Conservation (phyloP, 371 early-diverging fungal species). For the Lichtheimia hyalospora region DNA sequence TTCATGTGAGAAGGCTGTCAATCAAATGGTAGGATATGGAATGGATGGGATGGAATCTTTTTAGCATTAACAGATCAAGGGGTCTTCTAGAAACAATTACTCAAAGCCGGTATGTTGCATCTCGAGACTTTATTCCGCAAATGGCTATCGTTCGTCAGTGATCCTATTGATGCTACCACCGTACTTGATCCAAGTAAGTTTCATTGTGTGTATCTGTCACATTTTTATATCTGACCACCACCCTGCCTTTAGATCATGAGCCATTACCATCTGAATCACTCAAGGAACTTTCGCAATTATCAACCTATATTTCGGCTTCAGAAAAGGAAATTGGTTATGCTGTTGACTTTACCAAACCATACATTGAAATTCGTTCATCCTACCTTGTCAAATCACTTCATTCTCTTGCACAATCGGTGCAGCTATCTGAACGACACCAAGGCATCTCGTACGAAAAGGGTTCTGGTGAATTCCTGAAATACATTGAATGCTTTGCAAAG, state of each 20-base stretch:
- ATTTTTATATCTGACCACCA: constrained; percentile 11
- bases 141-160: constrained; percentile 50
- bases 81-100: constrained; percentile 50
- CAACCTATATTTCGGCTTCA: constrained; percentile 62
- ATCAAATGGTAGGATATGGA: constrained; percentile 44
- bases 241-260: background rate
- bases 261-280: constrained; percentile 22
- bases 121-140: constrained; percentile 56
- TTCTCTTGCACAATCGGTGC: constrained; percentile 51
- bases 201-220: background rate
- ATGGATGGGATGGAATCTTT: background rate
- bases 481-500: constrained; percentile 58
- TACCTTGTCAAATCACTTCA: constrained; percentile 70
- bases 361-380: constrained; percentile 71
- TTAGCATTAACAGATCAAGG: background rate
- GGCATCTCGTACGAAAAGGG: constrained; percentile 71
- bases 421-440: constrained; percentile 47
- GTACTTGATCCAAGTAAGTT: constrained; percentile 32
- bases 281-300: constrained; percentile 60
- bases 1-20: constrained; percentile 55
- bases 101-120: constrained; percentile 58
- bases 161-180: constrained; percentile 47
- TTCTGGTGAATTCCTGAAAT: constrained; percentile 61
- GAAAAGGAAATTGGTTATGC: constrained; percentile 60
- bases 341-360: constrained; percentile 71